phyloP scores from a whole-genome alignment of 2,329 filamentous ascomycete species.

The Alternaria viburni region DNA sequence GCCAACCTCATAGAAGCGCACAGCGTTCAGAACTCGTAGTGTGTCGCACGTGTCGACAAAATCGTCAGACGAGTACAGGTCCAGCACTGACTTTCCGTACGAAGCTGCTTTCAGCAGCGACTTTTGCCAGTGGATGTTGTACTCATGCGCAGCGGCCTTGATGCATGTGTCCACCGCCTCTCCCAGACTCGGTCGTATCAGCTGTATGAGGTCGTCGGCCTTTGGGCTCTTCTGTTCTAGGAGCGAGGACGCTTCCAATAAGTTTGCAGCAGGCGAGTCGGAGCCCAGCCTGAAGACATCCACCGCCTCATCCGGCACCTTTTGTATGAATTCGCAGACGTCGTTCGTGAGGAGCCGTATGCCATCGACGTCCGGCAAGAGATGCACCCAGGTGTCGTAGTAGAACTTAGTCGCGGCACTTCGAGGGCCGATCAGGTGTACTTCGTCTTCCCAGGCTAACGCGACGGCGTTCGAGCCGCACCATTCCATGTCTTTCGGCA shows the following conservation, averaged over 20 bases:
- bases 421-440: constrained; percentile 88
- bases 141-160: constrained; percentile 91
- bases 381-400: constrained; percentile 89
- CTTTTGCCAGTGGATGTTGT: constrained; percentile 90
- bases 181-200: constrained; percentile 84
- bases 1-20: constrained; percentile 89
- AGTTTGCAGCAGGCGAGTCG: constrained; percentile 86
- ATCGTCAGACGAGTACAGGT: constrained; percentile 97
- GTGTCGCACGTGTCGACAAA: constrained; percentile 99
- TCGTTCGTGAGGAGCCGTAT: constrained; percentile 89
- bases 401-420: constrained; percentile 79
- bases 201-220: constrained; percentile 95
- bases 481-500: constrained; percentile 90
- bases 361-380: constrained; percentile 88
- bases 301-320: constrained; percentile 83
- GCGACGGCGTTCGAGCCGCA: constrained; percentile 94
- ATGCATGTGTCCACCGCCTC: constrained; percentile 95
- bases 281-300: constrained; percentile 90
- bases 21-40: constrained; percentile 88
- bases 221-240: constrained; percentile 94
- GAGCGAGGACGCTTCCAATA: constrained; percentile 89
- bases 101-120: constrained; percentile 94
- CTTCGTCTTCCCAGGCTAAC: constrained; percentile 96
- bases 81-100: constrained; percentile 95
- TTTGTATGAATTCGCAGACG: constrained; percentile 96